A percentile compares a stretch with the other conserved stretches of the same genome.
phyloP scores from a whole-genome alignment of 108 stramenopile genomes.

The Pseudonitzschia pungens region DNA sequence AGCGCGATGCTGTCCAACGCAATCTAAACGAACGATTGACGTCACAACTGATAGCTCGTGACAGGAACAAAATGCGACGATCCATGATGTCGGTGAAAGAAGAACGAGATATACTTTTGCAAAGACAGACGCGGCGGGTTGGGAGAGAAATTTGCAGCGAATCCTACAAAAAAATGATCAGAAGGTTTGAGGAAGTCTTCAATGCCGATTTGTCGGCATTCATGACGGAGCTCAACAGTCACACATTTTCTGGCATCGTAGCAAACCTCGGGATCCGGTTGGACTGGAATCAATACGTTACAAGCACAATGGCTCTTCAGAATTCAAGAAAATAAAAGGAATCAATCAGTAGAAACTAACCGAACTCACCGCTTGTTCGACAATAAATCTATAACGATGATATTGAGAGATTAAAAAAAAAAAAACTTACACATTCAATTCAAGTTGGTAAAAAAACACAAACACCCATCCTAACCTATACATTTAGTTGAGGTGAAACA shows the following conservation, averaged over 20 bases:
- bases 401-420: no score
- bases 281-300: constrained; percentile 86
- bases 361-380: no score
- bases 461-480: no score
- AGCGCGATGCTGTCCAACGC: constrained; percentile 35
- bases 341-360: no score
- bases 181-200: constrained; percentile 76
- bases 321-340: not conserved
- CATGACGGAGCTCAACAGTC: constrained; percentile 70
- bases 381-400: no score
- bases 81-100: constrained; percentile 26
- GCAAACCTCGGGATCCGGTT: constrained; percentile 73
- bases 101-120: constrained; percentile 23
- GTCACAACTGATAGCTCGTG: not conserved
- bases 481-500: no score
- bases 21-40: constrained; percentile 38
- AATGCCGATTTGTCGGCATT: constrained; percentile 68
- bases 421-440: no score
- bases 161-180: constrained; percentile 76
- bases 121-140: constrained; percentile 48
- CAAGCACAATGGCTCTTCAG: constrained; percentile 11
- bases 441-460: no score
- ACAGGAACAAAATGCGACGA: constrained; percentile 32
- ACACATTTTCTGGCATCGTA: constrained; percentile 36
- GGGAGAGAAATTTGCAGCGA: constrained; percentile 61